A percentile compares a stretch with the other conserved stretches of the same genome.
Conservation (phyloP, 2,329 filamentous ascomycete species). For the Penicillium brevicompactum region DNA sequence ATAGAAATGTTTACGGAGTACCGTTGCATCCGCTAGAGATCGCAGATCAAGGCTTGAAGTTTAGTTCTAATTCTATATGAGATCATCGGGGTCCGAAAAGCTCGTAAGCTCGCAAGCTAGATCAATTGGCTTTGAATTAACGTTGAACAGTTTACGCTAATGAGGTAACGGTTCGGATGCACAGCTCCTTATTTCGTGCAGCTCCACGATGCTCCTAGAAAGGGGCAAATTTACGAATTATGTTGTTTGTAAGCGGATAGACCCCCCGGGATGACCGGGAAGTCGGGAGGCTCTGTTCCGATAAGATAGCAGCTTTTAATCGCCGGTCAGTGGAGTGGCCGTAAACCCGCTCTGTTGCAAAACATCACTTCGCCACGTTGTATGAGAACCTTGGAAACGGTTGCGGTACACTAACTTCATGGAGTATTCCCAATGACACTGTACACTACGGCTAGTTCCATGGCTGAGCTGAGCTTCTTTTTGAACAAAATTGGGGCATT, state of each 20-base stretch:
- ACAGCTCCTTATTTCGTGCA: slow-evolving; percentile 14
- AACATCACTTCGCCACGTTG: too few relatives aligned
- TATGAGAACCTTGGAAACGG: too few relatives aligned
- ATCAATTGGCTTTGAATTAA: not conserved
- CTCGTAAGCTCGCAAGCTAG: not conserved
- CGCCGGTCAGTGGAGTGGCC: too few relatives aligned
- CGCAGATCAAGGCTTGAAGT: not conserved
- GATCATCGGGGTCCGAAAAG: not conserved
- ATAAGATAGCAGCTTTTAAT: too few relatives aligned
- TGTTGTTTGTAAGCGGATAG: not conserved
- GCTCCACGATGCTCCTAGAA: slow-evolving; percentile 8
- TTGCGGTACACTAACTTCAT: too few relatives aligned
- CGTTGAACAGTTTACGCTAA: not conserved
- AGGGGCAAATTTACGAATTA: not conserved
- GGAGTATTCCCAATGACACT: too few relatives aligned
- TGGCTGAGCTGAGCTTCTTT: not conserved
- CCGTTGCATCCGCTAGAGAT: not conserved
- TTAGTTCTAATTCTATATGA: not conserved
- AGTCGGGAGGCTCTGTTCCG: not conserved
- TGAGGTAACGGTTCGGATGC: slow-evolving; percentile 16
- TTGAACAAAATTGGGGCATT: not conserved
- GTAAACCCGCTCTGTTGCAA: too few relatives aligned
- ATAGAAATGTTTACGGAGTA: not conserved
- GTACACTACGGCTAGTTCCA: not conserved
- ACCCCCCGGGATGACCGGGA: too few relatives aligned